Evolutionary conservation across 306 rosid genomes (phyloP).

Genomic region (Cyamopsis tetragonoloba): DNA sequence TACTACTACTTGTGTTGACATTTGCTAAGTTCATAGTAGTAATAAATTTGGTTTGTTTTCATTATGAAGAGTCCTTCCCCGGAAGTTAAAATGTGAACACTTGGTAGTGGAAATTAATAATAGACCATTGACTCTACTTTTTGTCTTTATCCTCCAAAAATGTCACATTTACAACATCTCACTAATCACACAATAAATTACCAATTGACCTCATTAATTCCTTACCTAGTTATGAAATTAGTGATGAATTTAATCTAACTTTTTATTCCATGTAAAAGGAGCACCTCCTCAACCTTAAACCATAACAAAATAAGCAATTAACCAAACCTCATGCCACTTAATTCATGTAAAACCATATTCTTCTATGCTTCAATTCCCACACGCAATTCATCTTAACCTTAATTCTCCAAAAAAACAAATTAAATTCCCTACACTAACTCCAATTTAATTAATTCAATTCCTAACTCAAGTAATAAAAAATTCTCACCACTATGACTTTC

Average conservation of each 20-base stretch:
- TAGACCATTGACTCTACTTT: neutral
- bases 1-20: too few species aligned
- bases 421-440: neutral
- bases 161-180: neutral
- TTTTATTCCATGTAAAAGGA: neutral
- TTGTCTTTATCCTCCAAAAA: neutral
- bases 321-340: neutral
- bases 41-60: too few species aligned
- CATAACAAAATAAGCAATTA: neutral
- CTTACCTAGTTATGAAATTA: neutral
- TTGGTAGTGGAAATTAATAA: neutral
- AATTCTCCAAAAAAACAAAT: neutral
- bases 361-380: neutral
- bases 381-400: neutral
- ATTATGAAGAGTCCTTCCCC: too few species aligned
- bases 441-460: conserved; percentile 15
- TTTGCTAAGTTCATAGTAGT: too few species aligned
- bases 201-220: neutral
- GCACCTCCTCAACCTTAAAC: neutral
- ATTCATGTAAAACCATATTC: neutral
- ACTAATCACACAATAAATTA: neutral
- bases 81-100: neutral
- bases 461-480: neutral
- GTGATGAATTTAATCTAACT: neutral
- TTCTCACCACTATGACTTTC: neutral